Evolutionary conservation across 345 rosid species (phyloP).

Genomic region (Eucalyptus albens): DNA sequence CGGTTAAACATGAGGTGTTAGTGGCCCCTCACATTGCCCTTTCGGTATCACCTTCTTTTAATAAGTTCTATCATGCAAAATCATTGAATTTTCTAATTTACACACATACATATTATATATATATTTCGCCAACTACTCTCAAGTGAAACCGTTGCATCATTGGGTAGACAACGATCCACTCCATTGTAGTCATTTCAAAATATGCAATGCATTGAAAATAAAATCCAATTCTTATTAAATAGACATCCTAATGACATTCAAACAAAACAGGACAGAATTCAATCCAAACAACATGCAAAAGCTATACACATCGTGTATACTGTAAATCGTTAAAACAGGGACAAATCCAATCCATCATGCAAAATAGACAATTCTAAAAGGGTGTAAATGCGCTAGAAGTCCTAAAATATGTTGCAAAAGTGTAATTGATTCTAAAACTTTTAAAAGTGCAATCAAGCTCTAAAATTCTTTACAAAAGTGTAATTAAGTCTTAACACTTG

Average conservation of each 20-base stretch:
- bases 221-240: neutral
- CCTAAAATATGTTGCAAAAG: no score
- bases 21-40: neutral
- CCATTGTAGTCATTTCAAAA: neutral
- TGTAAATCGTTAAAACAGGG: neutral
- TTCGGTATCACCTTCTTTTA: neutral
- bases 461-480: no score
- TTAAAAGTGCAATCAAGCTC: no score
- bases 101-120: no score
- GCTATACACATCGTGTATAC: neutral
- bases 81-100: neutral
- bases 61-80: neutral
- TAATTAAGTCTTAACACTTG: fast-evolving
- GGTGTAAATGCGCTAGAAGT: no score
- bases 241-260: neutral
- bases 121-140: neutral
- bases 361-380: neutral
- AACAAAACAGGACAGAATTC: neutral
- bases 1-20: neutral
- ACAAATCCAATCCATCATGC: neutral
- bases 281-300: neutral
- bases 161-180: neutral
- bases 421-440: no score
- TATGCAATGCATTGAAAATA: neutral
- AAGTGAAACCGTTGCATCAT: neutral